Conservation (phyloP, 805 yeast species). For the Myxozyma melibiosi region DNA sequence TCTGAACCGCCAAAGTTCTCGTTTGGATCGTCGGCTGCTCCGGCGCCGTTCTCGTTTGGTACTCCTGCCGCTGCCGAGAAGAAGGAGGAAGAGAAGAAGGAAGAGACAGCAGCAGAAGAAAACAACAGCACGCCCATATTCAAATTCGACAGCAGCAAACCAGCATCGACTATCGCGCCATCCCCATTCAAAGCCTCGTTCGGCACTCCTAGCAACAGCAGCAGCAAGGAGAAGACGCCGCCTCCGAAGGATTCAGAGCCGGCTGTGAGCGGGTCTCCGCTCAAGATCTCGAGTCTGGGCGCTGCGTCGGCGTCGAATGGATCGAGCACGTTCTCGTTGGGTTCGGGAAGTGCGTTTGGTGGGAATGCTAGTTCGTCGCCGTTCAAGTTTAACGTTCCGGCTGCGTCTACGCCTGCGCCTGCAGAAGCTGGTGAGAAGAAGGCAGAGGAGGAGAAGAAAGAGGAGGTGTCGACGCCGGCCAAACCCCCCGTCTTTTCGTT, state of each 20-base stretch:
- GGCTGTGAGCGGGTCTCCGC: constrained; percentile 14
- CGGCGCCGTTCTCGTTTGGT: constrained; percentile 1
- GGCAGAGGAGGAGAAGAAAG: not conserved
- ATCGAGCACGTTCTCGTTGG: constrained; percentile 3
- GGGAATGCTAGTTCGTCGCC: constrained; percentile 1
- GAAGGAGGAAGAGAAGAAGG: not conserved
- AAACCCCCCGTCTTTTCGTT: constrained; percentile 19
- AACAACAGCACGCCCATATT: not conserved
- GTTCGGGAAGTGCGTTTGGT: constrained; percentile 2
- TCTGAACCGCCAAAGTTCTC: not conserved
- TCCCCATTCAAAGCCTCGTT: not conserved
- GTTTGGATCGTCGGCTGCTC: not conserved
- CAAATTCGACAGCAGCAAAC: not conserved
- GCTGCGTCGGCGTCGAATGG: constrained; percentile 7
- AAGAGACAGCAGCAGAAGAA: not conserved
- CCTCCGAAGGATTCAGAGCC: constrained; percentile 10
- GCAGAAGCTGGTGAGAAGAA: not conserved
- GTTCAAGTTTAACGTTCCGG: constrained; percentile 29
- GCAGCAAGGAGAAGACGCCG: constrained; percentile 7
- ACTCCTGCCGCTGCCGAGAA: not conserved
- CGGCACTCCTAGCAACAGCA: not conserved
- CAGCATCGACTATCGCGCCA: not conserved
- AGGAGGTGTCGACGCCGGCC: constrained; percentile 5
- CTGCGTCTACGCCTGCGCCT: not conserved
- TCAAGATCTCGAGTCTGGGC: constrained; percentile 22